Evolutionary conservation across 805 yeast species (phyloP).

Genomic region (Jamesozyma hellenica): DNA sequence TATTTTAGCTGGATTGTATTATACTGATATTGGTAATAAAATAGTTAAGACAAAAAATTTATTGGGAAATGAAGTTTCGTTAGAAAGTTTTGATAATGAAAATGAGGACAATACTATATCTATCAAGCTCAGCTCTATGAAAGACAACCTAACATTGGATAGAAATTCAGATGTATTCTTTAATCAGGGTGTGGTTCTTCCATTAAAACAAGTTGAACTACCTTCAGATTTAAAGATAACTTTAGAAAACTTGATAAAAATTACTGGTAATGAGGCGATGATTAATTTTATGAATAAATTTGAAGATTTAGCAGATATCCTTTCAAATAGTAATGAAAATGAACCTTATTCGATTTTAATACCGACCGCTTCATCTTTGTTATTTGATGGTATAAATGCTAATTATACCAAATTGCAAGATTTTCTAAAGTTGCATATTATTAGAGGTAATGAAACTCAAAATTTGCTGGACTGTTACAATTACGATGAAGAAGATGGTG

Average conservation of each 20-base stretch:
- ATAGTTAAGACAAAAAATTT: constrained; percentile 25
- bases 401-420: constrained; percentile 37
- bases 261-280: constrained; percentile 42
- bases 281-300: constrained; percentile 37
- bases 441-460: constrained; percentile 46
- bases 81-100: constrained; percentile 2
- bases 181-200: constrained; percentile 77
- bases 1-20: constrained; percentile 54
- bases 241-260: constrained; percentile 43
- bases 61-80: constrained; percentile 11
- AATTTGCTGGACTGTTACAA: constrained; percentile 38
- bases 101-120: constrained; percentile 2
- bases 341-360: constrained; percentile 53
- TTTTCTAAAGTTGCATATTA: constrained; percentile 57
- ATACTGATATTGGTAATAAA: constrained; percentile 45
- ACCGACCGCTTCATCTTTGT: constrained; percentile 54
- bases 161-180: constrained; percentile 58
- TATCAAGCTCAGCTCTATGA: constrained; percentile 13
- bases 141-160: constrained; percentile 15
- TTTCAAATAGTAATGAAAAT: constrained; percentile 29
- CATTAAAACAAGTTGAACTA: constrained; percentile 44
- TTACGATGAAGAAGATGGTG: constrained; percentile 1
- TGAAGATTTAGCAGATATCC: constrained; percentile 32
- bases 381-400: constrained; percentile 39
- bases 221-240: constrained; percentile 49